Evolutionary conservation across 1,139 yeast genomes (phyloP).

Genomic region (Diutina rugosa): DNA sequence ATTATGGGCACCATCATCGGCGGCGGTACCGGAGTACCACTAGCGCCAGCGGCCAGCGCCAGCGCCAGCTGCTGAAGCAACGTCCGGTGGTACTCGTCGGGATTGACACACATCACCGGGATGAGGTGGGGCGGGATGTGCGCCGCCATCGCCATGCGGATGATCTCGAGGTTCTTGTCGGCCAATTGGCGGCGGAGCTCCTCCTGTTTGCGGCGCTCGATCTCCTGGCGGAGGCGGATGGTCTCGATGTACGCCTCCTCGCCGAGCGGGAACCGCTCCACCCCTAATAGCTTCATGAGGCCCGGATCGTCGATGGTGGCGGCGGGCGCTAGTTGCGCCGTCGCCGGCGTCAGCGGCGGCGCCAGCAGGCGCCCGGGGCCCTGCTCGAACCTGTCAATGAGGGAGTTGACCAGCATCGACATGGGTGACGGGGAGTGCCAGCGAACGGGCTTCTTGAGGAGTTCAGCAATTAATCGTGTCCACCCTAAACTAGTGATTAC

Average conservation of each 20-base stretch:
- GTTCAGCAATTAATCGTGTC: not conserved
- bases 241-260: not conserved
- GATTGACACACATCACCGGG: not conserved
- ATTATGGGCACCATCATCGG: not conserved
- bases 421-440: not conserved
- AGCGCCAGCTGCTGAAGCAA: not conserved
- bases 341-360: not conserved
- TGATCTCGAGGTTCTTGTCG: slow-evolving; percentile 1
- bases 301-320: not conserved
- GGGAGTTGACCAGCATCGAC: slow-evolving; percentile 2
- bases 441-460: not conserved
- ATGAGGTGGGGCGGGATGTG: not conserved
- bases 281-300: not conserved
- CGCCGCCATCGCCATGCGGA: not conserved
- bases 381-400: not conserved
- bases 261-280: not conserved
- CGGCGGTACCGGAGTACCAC: not conserved
- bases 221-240: not conserved
- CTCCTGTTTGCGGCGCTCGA: not conserved
- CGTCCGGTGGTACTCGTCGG: not conserved
- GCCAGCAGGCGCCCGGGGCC: not conserved
- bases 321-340: not conserved
- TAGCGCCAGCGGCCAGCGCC: not conserved
- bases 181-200: slow-evolving; percentile 1
- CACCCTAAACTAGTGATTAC: not conserved